These are phyloP conservation scores for Endocarpon pusillum DNA, from an alignment of 495 filamentous ascomycete species.

Conservation along the genomic window DNA sequence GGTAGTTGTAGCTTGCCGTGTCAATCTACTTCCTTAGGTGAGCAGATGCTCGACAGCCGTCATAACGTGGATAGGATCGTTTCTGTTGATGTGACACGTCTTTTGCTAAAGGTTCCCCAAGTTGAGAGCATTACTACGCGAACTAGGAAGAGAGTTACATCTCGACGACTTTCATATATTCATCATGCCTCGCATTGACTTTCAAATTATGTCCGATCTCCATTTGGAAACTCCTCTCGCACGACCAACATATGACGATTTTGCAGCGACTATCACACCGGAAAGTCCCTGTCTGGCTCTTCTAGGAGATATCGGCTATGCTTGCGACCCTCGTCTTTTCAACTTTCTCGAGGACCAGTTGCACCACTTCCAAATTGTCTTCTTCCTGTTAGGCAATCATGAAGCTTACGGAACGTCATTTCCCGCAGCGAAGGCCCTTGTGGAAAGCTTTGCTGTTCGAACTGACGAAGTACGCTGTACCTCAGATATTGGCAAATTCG, in stretches of 20 bases:
- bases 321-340: constrained; percentile 22
- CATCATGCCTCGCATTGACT: too few relatives aligned
- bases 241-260: constrained; percentile 34
- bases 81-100: too few relatives aligned
- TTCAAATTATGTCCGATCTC: constrained; percentile 42
- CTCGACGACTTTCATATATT: too few relatives aligned
- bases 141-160: too few relatives aligned
- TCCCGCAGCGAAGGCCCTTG: constrained; percentile 12
- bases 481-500: constrained; percentile 22
- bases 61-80: too few relatives aligned
- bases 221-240: constrained; percentile 30
- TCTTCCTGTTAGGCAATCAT: constrained; percentile 39
- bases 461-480: too few relatives aligned
- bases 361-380: constrained; percentile 25
- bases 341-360: constrained; percentile 29
- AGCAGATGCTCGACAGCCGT: too few relatives aligned
- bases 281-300: constrained; percentile 34
- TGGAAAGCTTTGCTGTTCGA: constrained; percentile 12
- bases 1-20: too few relatives aligned
- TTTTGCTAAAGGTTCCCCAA: too few relatives aligned
- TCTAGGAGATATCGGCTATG: constrained; percentile 39
- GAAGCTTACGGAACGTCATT: constrained; percentile 33
- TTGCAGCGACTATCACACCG: constrained; percentile 24
- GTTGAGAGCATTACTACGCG: too few relatives aligned
- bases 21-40: too few relatives aligned